Base-by-base conservation (phyloP, 179 eudicot species). In the Silene noctiflora region DNA sequence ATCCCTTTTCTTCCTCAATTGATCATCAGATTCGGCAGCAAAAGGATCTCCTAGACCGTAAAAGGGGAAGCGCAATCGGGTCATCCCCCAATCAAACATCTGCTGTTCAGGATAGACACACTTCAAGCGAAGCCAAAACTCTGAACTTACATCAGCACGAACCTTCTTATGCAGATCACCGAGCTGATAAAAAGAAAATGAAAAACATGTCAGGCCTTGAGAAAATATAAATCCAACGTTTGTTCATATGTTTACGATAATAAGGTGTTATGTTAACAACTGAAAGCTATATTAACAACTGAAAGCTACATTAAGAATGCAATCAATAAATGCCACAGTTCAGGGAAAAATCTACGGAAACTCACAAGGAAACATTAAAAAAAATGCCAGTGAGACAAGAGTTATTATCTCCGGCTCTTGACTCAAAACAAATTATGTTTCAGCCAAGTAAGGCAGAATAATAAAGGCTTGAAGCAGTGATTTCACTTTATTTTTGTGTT, bases 71-170 rank as follows among this genome's bases (percentile, higher is more conserved):
- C 80, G 87, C 74, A 94, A 82, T 67, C 98, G 84, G 76, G 87
- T 87, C 98, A 96, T 89, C 68, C 98, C 96, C 98, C 99, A 96
- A 80, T 96, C 99, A 88, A 84, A 96, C 62, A 96, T 77, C 84
- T 96, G 96, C 78, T 89, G 83, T 25, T 91, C 93, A 63, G 98
- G 96, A 83, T 84, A 80, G 72, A 88, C 90, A 81, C 98, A 96
- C 67, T 72, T 85, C 81, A 86, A 76, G 39, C 91, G 92, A 67
- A 96, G 91, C 98, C 94, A 91, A 79, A 89, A 89, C 76, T 96
- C 99, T 73, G 94, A 80, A 85, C 92, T 90, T 60, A 96, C 94
- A 76, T 89, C 92, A 76, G 91, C 85, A 60, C 98, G 90, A 24
- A 96, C 93, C 81, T 91, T 96, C 69, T 75, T 84, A 81, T 96